Evolutionary conservation across 345 rosid genomes (phyloP).

Genomic region (Salix exigua): DNA sequence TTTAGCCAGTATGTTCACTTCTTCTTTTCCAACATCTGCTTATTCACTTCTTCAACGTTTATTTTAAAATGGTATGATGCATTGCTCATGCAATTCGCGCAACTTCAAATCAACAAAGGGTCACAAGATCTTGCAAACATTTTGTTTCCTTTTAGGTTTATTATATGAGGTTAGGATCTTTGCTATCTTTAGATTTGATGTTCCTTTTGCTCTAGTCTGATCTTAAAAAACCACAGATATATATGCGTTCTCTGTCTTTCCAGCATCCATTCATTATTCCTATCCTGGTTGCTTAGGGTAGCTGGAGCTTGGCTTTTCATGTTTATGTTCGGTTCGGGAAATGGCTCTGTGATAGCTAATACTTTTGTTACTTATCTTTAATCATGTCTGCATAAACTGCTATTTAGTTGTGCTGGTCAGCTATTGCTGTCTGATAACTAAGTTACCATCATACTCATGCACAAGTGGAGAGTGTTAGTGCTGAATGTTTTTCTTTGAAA

Average conservation of each 20-base stretch:
- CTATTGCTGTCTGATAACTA: background rate
- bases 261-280: background rate
- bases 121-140: background rate
- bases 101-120: background rate
- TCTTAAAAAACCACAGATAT: background rate
- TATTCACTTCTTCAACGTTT: background rate
- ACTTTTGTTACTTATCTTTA: background rate
- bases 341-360: too few relatives aligned
- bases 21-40: background rate
- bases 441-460: background rate
- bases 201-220: background rate
- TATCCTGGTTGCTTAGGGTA: too few relatives aligned
- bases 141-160: background rate
- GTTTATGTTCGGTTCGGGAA: too few relatives aligned
- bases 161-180: background rate
- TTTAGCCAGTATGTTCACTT: conserved; percentile 45
- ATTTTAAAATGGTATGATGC: background rate
- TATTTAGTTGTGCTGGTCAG: background rate
- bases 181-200: background rate
- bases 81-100: background rate
- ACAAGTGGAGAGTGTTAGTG: background rate
- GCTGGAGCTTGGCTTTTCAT: too few relatives aligned
- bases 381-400: background rate
- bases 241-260: background rate
- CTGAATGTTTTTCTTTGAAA: background rate